Evolutionary conservation across 148 eudicot species (phyloP), one percentile per base, ranked within the genome.

Genomic region (Rhododendron kiyosumense): DNA sequence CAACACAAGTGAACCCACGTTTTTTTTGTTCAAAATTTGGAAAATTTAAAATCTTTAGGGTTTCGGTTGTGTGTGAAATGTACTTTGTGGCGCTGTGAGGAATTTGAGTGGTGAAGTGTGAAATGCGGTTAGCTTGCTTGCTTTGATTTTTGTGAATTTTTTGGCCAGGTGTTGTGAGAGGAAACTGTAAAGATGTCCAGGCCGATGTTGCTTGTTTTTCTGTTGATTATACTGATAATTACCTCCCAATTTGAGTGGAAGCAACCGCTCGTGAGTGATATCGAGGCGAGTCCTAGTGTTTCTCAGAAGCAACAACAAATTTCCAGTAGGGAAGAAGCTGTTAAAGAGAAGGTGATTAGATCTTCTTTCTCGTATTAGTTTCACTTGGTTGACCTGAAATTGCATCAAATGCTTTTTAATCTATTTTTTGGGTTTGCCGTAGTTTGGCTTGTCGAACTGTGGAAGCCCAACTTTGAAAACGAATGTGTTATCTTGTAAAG

Each of bases 221-320:
- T 95, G 87, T 86, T 95, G 87, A 57, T 95, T 79, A 81, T 95
- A 78, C 85, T 95, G 85, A 90, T 95, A 49, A 93, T 95, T 28
- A 95, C 96, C 24, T 95, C 98, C 17, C 98, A 95, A 82, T 94
- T 95, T 84, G 98, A 95, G 81, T 95, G 98, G 98, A 92, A 91
- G 86, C 95, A 93, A 77, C 95, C 88, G 41, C 88, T 95, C 20
- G 92, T 91, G 9, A 89, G 86, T 24, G 98, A 93, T 84, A 87
- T 87, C 7, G 96, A 95, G 46, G 71, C 91, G 14, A 89, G 84
- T 51, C 92, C 92, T 2, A 88, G 54, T 41, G 79, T 89, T 48
- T 89, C 95, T 30, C 89, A 90, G 86, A 94, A 94, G 85, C 95
- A 94, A 78, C 91, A 82, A 46, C 91, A 91, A 59, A 86, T 89